Conservation (phyloP, 768 basidiomycete species). For the Terana coerulea region DNA sequence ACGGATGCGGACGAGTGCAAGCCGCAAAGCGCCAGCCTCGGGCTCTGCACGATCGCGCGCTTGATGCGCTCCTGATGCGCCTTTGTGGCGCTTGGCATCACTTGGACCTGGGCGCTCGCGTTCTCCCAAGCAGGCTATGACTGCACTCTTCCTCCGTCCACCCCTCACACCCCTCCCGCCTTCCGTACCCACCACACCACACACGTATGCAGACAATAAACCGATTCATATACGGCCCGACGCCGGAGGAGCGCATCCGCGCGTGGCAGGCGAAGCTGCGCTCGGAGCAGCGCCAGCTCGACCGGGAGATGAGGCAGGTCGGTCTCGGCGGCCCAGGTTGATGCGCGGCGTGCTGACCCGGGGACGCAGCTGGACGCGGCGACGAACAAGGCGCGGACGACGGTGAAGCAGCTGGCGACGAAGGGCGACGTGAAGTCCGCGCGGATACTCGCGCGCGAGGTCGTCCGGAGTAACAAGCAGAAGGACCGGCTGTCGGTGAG, state of each 20-base stretch:
- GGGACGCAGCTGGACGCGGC: conserved; percentile 69
- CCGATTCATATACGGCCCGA: conserved; percentile 93
- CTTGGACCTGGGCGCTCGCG: background rate
- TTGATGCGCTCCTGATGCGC: conserved; percentile 1
- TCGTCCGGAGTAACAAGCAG: conserved; percentile 94
- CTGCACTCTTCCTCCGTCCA: background rate
- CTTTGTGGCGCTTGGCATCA: background rate
- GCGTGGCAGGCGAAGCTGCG: conserved; percentile 90
- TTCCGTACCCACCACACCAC: background rate
- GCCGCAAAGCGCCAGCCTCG: too few relatives aligned
- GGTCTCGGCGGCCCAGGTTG: conserved; percentile 23
- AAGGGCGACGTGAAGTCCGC: conserved; percentile 94
- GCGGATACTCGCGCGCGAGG: conserved; percentile 85
- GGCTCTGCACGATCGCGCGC: background rate
- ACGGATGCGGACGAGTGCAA: too few relatives aligned
- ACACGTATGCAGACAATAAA: conserved; percentile 78
- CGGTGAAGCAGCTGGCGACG: conserved; percentile 84
- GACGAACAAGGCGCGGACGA: conserved; percentile 71
- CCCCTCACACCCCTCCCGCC: background rate
- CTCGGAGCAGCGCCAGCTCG: conserved; percentile 75
- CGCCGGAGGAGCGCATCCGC: conserved; percentile 89
- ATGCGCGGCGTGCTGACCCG: conserved; percentile 10
- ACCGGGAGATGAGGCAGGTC: conserved; percentile 96
- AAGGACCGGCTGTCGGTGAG: conserved; percentile 87
- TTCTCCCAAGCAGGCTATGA: background rate